Evolutionary conservation across 202 grass and related monocot species (phyloP).

Genomic region (Digitaria exilis): DNA sequence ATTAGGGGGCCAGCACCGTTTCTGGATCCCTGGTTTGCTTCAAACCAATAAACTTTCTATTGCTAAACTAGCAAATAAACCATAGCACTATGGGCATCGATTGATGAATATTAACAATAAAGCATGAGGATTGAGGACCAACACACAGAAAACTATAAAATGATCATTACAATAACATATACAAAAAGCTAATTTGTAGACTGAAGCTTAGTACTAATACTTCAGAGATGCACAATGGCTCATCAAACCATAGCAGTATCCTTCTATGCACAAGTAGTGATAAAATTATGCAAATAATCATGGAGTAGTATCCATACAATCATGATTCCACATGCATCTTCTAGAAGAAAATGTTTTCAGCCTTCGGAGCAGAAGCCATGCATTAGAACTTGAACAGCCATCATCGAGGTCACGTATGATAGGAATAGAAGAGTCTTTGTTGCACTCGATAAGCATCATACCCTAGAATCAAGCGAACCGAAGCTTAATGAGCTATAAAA

Average conservation of each 20-base stretch:
- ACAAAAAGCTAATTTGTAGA: background rate
- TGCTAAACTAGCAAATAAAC: background rate
- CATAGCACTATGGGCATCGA: background rate
- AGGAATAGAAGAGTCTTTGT: slow-evolving; percentile 60
- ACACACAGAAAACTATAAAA: background rate
- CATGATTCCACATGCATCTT: slow-evolving; percentile 17
- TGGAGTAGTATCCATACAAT: slow-evolving; percentile 55
- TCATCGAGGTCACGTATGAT: slow-evolving; percentile 67
- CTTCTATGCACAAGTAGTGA: background rate
- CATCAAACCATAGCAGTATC: background rate
- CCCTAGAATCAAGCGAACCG: slow-evolving; percentile 53
- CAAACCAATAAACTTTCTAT: background rate
- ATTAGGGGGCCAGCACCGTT: background rate
- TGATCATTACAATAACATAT: background rate
- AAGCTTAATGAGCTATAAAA: slow-evolving; percentile 18
- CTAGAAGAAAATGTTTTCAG: slow-evolving; percentile 44
- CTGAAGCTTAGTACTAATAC: slow-evolving; percentile 19
- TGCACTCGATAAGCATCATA: slow-evolving; percentile 79
- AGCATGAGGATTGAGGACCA: background rate
- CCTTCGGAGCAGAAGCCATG: slow-evolving; percentile 71
- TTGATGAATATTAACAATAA: background rate
- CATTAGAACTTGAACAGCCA: slow-evolving; percentile 66
- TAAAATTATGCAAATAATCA: slow-evolving; percentile 30
- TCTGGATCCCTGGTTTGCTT: background rate
- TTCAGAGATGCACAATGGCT: slow-evolving; percentile 13